Conservation (phyloP, 192 early-diverging fungal species). For the Linnemannia hyalina region DNA sequence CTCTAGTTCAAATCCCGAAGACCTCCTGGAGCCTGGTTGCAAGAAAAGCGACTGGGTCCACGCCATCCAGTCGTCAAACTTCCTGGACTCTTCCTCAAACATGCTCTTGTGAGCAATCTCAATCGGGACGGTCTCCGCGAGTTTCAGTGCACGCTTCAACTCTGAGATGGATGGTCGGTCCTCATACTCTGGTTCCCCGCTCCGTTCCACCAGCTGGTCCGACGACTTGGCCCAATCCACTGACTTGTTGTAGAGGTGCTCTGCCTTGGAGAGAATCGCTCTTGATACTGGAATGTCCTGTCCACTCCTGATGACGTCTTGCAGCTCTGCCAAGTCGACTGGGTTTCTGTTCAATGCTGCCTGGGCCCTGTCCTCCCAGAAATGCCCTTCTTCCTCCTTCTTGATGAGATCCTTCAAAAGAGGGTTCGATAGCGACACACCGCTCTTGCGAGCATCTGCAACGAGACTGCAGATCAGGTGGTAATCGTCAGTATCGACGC, state of each 20-base stretch:
- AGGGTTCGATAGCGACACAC: constrained; percentile 48
- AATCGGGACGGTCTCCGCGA: constrained; percentile 28
- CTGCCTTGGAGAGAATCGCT: constrained; percentile 34
- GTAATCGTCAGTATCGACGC: constrained; percentile 34
- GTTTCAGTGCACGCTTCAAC: constrained; percentile 33
- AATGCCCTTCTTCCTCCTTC: constrained; percentile 27
- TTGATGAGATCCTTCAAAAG: constrained; percentile 45
- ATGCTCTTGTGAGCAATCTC: constrained; percentile 22
- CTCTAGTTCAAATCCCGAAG: constrained; percentile 12
- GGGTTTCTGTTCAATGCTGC: constrained; percentile 31
- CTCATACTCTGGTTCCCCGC: constrained; percentile 27
- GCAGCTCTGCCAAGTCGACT: constrained; percentile 51
- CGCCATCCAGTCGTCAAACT: constrained; percentile 41
- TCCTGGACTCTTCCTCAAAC: constrained; percentile 34
- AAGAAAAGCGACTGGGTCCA: constrained; percentile 18
- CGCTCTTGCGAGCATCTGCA: constrained; percentile 48
- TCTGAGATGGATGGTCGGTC: constrained; percentile 50
- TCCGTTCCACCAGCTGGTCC: constrained; percentile 25
- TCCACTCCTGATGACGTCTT: constrained; percentile 43
- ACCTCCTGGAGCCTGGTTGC: constrained; percentile 10
- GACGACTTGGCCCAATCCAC: constrained; percentile 38
- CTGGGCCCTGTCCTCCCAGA: constrained; percentile 40
- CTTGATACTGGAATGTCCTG: constrained; percentile 35
- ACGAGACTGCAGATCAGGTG: constrained; percentile 44
- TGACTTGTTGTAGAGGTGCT: constrained; percentile 44